A percentile compares a stretch with the other conserved stretches of the same genome.
These are phyloP conservation scores for Endoconidiophora polonica DNA, from an alignment of 2,329 filamentous ascomycete species.

Conservation along the genomic window DNA sequence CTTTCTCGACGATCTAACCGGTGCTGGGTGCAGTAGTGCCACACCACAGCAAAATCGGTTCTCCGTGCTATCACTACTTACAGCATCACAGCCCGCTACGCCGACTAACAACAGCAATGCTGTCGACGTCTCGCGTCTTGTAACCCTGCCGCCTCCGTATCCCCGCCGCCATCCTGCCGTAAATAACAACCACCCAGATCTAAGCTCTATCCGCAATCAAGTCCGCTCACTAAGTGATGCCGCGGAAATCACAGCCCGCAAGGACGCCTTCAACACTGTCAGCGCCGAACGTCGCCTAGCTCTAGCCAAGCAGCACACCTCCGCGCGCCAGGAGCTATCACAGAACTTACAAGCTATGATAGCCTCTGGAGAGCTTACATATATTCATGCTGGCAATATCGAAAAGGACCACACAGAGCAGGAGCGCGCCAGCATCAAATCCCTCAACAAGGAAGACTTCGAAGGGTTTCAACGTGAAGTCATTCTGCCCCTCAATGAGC, in stretches of 20 bases:
- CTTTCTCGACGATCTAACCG: slow-evolving; percentile 28
- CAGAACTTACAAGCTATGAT: slow-evolving; percentile 66
- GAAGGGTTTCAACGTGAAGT: slow-evolving; percentile 71
- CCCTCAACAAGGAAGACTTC: slow-evolving; percentile 63
- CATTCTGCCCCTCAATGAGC: slow-evolving; percentile 65
- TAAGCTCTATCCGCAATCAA: slow-evolving; percentile 58
- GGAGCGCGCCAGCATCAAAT: slow-evolving; percentile 55
- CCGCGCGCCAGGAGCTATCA: slow-evolving; percentile 47
- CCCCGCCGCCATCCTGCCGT: slow-evolving; percentile 89
- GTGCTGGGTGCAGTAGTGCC: slow-evolving; percentile 17
- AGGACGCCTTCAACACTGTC: slow-evolving; percentile 40
- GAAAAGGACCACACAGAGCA: slow-evolving; percentile 57
- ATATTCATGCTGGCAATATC: slow-evolving; percentile 65
- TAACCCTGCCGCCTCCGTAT: slow-evolving; percentile 85
- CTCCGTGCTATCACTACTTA: slow-evolving; percentile 24
- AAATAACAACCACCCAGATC: slow-evolving; percentile 84
- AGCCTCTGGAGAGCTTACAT: slow-evolving; percentile 59
- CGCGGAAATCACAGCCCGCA: slow-evolving; percentile 51
- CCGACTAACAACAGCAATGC: slow-evolving; percentile 29
- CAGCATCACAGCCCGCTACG: slow-evolving; percentile 29
- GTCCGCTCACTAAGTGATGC: slow-evolving; percentile 62
- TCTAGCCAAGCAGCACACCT: slow-evolving; percentile 29
- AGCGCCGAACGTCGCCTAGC: slow-evolving; percentile 43
- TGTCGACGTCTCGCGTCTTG: slow-evolving; percentile 77
- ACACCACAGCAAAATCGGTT: slow-evolving; percentile 30